These are phyloP conservation scores for Skeletonema grethae DNA, from an alignment of 108 stramenopile genomes.

Conservation along the genomic window DNA sequence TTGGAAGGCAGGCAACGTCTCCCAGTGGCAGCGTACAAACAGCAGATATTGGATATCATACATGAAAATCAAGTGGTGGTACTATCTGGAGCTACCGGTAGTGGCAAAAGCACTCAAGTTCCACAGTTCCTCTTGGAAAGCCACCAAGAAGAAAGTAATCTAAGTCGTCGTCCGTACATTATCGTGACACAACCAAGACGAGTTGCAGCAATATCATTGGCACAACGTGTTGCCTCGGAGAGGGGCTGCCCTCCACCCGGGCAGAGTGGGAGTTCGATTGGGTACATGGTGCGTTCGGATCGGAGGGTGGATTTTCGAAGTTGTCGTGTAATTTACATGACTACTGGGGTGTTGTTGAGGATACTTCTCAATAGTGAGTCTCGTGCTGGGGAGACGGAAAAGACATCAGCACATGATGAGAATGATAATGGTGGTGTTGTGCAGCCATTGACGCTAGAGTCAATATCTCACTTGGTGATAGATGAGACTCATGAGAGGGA, in stretches of 20 bases:
- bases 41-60: constrained; percentile 47
- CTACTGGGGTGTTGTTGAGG: constrained; percentile 86
- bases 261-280: constrained; percentile 59
- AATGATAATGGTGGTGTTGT: constrained; percentile 7
- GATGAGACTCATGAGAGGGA: constrained; percentile 86
- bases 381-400: constrained; percentile 22
- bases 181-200: constrained; percentile 92
- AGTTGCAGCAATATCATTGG: constrained; percentile 89
- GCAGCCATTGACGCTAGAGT: constrained; percentile 27
- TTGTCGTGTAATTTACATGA: constrained; percentile 71
- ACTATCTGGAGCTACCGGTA: constrained; percentile 78
- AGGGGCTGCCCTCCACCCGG: constrained; percentile 52
- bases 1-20: constrained; percentile 33
- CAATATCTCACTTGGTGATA: constrained; percentile 77
- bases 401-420: background rate
- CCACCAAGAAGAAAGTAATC: constrained; percentile 14
- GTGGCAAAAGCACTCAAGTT: constrained; percentile 85
- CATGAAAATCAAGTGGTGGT: constrained; percentile 53
- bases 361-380: constrained; percentile 46
- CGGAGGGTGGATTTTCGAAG: constrained; percentile 30
- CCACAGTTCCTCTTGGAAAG: constrained; percentile 78
- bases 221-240: constrained; percentile 88
- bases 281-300: constrained; percentile 77
- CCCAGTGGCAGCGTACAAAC: constrained; percentile 54
- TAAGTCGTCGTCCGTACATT: constrained; percentile 46